These are phyloP conservation scores for Cucurbita ficifolia DNA, from an alignment of 306 rosid genomes.

Conservation along the genomic window DNA sequence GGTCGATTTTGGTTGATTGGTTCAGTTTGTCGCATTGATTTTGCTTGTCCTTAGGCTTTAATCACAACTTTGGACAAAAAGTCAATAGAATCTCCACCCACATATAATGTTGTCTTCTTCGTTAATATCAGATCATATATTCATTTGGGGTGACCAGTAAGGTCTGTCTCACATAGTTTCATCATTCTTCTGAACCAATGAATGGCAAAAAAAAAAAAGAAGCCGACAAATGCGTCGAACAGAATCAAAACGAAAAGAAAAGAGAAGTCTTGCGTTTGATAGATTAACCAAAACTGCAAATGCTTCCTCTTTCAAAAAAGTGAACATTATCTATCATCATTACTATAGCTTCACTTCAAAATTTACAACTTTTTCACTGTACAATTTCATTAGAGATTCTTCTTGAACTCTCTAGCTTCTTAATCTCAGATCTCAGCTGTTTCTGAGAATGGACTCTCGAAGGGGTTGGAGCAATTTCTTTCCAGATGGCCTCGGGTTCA, in stretches of 20 bases:
- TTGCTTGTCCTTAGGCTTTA: too few relatives aligned
- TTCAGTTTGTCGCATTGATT: too few relatives aligned
- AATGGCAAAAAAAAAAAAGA: not conserved
- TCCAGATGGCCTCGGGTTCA: constrained; percentile 50
- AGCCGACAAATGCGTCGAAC: not conserved
- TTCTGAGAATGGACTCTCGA: constrained; percentile 34
- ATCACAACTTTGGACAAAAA: too few relatives aligned
- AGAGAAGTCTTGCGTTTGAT: not conserved
- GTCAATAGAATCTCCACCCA: too few relatives aligned
- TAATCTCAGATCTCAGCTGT: constrained; percentile 32
- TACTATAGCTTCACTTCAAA: not conserved
- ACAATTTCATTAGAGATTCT: not conserved
- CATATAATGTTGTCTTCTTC: not conserved
- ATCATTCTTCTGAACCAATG: not conserved
- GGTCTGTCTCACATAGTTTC: not conserved
- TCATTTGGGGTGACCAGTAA: not conserved
- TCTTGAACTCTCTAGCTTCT: constrained; percentile 28
- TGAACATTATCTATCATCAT: not conserved
- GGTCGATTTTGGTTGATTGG: too few relatives aligned
- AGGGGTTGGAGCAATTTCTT: constrained; percentile 33
- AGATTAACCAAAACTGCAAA: not conserved
- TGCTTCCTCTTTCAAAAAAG: not conserved
- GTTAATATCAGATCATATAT: not conserved
- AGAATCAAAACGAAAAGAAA: not conserved
- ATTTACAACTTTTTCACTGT: not conserved